phyloP scores from a whole-genome alignment of 2,329 filamentous ascomycete species.

The Fusarium hostae region DNA sequence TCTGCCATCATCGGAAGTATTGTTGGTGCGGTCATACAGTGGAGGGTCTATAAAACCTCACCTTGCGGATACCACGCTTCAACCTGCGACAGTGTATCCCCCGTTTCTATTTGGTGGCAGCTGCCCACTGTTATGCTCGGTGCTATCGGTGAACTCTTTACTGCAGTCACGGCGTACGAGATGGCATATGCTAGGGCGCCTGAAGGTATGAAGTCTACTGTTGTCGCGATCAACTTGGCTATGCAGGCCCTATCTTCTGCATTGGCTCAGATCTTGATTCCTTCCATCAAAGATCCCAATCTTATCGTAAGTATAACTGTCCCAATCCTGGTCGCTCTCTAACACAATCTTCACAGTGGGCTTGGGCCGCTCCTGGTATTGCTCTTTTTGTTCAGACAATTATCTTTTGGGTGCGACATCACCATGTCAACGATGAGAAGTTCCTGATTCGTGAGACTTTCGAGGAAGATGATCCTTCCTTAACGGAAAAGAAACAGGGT shows the following conservation, averaged over 20 bases:
- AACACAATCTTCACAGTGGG: neutral
- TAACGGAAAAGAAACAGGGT: neutral
- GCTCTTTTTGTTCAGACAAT: neutral
- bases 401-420: neutral
- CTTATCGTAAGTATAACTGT: neutral
- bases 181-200: constrained; percentile 63
- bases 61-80: neutral
- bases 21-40: neutral
- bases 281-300: constrained; percentile 51
- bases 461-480: neutral
- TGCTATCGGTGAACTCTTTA: constrained; percentile 38
- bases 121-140: neutral
- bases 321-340: neutral
- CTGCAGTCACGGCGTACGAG: constrained; percentile 40
- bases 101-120: neutral
- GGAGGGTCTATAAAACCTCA: neutral
- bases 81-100: neutral
- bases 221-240: constrained; percentile 61
- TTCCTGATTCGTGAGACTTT: neutral
- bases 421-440: neutral
- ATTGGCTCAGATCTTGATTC: constrained; percentile 52
- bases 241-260: constrained; percentile 59
- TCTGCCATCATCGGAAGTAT: constrained; percentile 54
- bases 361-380: neutral
- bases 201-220: constrained; percentile 62